phyloP scores from a whole-genome alignment of 768 basidiomycete genomes.

The Galerina marginata region DNA sequence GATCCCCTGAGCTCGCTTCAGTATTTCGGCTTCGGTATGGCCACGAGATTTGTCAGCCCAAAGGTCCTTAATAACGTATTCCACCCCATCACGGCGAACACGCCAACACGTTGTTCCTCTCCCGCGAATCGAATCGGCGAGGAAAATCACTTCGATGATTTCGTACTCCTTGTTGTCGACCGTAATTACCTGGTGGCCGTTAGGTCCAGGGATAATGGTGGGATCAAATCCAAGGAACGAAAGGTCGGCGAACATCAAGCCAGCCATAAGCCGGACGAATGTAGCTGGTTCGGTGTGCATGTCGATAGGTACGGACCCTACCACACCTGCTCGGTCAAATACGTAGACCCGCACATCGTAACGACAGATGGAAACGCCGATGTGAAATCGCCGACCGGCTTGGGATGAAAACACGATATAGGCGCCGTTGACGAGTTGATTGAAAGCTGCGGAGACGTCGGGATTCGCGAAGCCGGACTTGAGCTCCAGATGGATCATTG shows the following conservation, averaged over 20 bases:
- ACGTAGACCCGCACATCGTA: conserved; percentile 4
- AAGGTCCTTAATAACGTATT: conserved; percentile 6
- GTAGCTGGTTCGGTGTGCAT: background rate
- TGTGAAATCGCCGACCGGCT: conserved; percentile 1
- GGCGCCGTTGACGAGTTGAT: background rate
- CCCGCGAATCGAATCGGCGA: background rate
- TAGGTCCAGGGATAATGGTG: background rate
- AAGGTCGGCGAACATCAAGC: background rate
- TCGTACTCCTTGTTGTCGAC: background rate
- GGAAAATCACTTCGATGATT: background rate
- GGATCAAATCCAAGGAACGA: background rate
- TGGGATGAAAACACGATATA: background rate
- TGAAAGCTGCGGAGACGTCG: background rate
- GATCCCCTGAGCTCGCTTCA: background rate
- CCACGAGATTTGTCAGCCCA: background rate
- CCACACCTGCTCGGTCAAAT: conserved; percentile 5
- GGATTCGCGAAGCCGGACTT: background rate
- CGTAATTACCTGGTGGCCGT: background rate
- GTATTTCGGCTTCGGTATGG: background rate
- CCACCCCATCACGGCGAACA: background rate
- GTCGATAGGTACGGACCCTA: conserved; percentile 1
- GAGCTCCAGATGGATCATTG: background rate
- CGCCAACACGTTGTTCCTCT: conserved; percentile 4
- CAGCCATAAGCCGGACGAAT: conserved; percentile 4
- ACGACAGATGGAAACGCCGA: conserved; percentile 2